Conservation (phyloP, 1,284 basidiomycete species). For the Porogramme epimiltina region DNA sequence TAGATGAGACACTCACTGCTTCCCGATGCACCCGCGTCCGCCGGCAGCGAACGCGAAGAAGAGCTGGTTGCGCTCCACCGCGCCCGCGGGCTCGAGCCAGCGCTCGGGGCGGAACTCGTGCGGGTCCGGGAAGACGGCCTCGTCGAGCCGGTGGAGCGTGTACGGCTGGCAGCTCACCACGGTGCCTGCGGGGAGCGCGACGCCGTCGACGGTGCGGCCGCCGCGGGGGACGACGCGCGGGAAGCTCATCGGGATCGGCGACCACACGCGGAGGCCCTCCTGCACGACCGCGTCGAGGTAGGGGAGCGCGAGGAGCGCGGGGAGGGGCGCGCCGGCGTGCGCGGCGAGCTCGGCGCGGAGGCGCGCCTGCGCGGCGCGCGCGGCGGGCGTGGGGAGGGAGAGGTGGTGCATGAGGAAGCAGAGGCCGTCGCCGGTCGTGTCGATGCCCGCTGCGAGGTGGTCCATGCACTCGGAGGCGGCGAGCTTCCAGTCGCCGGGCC, state of each 20-base stretch:
- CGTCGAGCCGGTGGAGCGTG: constrained; percentile 84
- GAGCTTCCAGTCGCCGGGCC: constrained; percentile 5
- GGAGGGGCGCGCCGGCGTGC: constrained; percentile 3
- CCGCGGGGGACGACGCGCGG: constrained; percentile 85
- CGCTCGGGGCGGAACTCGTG: constrained; percentile 86
- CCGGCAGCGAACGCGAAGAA: constrained; percentile 29
- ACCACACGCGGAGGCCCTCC: constrained; percentile 86
- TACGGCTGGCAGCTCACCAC: constrained; percentile 97
- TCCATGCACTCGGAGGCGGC: constrained; percentile 28
- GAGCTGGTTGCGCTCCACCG: constrained; percentile 30
- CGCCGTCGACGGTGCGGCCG: constrained; percentile 85
- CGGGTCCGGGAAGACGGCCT: constrained; percentile 83
- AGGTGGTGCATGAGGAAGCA: constrained; percentile 30
- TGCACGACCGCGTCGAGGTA: constrained; percentile 91
- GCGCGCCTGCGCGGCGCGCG: constrained; percentile 14
- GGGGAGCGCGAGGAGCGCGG: constrained; percentile 78
- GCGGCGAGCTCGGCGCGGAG: constrained; percentile 23
- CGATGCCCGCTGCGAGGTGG: constrained; percentile 29
- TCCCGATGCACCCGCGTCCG: constrained; percentile 28
- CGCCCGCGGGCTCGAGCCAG: constrained; percentile 80
- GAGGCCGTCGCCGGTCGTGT: constrained; percentile 30
- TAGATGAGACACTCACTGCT: constrained; percentile 19
- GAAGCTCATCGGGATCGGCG: constrained; percentile 87
- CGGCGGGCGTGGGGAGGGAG: constrained; percentile 17
- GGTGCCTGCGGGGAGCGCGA: constrained; percentile 85